Evolutionary conservation across 495 filamentous ascomycete species (phyloP).

Genomic region (Saxispiralis lemnorum): DNA sequence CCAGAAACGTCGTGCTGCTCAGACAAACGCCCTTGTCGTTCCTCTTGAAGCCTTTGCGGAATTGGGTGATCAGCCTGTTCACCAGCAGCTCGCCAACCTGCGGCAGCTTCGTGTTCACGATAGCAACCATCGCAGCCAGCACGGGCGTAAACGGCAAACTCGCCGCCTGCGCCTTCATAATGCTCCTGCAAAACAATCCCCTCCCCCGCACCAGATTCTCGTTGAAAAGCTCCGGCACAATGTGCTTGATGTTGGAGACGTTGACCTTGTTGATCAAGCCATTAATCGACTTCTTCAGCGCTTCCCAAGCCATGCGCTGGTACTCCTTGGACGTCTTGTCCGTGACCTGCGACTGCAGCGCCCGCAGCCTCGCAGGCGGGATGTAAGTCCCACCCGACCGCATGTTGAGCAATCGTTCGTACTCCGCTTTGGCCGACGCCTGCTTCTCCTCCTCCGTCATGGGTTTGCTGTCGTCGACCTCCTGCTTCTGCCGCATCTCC

Average conservation of each 20-base stretch:
- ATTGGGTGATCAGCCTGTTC: conserved; percentile 73
- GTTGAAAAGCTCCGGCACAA: conserved; percentile 83
- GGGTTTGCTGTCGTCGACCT: conserved; percentile 35
- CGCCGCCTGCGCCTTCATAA: conserved; percentile 96
- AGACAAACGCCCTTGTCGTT: conserved; percentile 94
- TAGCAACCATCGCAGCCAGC: conserved; percentile 83
- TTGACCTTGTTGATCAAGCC: conserved; percentile 98
- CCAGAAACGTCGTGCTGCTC: conserved; percentile 80
- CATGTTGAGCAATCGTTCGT: conserved; percentile 74
- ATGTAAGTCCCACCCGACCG: conserved; percentile 92
- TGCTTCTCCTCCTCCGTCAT: conserved; percentile 73
- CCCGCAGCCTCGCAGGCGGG: conserved; percentile 74
- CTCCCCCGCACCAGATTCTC: conserved; percentile 86
- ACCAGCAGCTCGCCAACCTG: conserved; percentile 82
- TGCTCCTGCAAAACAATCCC: conserved; percentile 80
- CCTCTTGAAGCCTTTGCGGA: conserved; percentile 85
- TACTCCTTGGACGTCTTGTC: conserved; percentile 94
- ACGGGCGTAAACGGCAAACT: conserved; percentile 92
- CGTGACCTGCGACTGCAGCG: conserved; percentile 88
- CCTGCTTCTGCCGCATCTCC: conserved; percentile 40
- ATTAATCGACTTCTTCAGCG: conserved; percentile 96
- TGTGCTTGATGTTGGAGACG: conserved; percentile 88
- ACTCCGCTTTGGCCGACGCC: conserved; percentile 68
- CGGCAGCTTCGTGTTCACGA: conserved; percentile 94
- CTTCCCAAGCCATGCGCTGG: conserved; percentile 98